These are phyloP conservation scores for Trematosphaeria pertusa DNA, from an alignment of 2,329 filamentous ascomycete species.

Conservation along the genomic window DNA sequence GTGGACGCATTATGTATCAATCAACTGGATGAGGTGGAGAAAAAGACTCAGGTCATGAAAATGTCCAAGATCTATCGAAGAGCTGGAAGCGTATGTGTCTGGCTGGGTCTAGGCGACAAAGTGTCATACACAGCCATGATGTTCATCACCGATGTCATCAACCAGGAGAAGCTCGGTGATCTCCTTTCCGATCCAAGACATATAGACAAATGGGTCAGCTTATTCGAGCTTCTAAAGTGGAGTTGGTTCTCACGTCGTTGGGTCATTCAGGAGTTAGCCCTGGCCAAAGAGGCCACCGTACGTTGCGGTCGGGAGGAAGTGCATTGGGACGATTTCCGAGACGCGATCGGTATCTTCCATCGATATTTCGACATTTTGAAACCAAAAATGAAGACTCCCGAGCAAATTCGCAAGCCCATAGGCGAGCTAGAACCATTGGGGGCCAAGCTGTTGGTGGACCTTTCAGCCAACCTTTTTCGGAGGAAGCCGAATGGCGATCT, in stretches of 20 bases:
- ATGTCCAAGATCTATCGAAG: background rate
- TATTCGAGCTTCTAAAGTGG: too few species aligned
- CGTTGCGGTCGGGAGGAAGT: constrained; percentile 25
- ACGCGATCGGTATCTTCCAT: constrained; percentile 24
- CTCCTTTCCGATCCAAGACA: background rate
- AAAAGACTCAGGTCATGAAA: too few species aligned
- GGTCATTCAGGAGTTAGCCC: constrained; percentile 19
- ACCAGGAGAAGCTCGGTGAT: background rate
- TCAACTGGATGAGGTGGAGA: too few species aligned
- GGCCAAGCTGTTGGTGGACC: constrained; percentile 21
- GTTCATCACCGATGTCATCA: background rate
- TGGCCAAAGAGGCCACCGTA: constrained; percentile 11
- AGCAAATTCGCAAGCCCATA: background rate
- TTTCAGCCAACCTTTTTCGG: constrained; percentile 22
- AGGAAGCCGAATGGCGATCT: too few species aligned
- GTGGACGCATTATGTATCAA: too few species aligned
- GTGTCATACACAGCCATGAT: background rate
- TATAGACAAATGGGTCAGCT: constrained; percentile 4
- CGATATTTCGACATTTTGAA: constrained; percentile 14
- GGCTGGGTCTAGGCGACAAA: constrained; percentile 1
- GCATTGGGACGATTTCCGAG: constrained; percentile 33
- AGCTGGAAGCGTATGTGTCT: background rate
- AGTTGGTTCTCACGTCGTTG: constrained; percentile 17
- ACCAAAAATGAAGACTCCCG: background rate
- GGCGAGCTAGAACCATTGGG: constrained; percentile 5